Percentiles rank a stretch among this genome's conserved stretches.
Conservation (phyloP, 2,329 filamentous ascomycete genomes). For the Arthrobotrys megalospora region DNA sequence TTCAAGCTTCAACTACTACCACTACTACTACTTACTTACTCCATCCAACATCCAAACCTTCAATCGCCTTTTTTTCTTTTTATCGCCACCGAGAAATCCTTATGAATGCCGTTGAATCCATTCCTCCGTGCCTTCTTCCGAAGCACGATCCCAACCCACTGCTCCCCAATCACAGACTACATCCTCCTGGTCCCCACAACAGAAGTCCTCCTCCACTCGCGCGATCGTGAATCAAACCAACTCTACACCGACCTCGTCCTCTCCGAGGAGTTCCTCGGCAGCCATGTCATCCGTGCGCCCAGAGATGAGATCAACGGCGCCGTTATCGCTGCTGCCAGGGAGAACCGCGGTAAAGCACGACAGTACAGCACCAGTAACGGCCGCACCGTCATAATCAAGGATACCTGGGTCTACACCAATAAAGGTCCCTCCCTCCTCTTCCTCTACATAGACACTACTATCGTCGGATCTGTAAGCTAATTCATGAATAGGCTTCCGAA, state of each 20-base stretch:
- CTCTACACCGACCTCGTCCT: constrained; percentile 84
- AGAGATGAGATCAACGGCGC: constrained; percentile 68
- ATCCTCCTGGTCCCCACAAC: constrained; percentile 94
- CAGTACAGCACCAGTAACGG: constrained; percentile 95
- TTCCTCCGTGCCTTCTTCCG: constrained; percentile 99
- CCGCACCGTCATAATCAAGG: constrained; percentile 92
- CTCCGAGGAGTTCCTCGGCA: constrained; percentile 94
- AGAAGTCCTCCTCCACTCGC: constrained; percentile 87
- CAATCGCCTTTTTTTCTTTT: background rate
- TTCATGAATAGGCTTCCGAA: constrained; percentile 96
- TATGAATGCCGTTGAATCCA: constrained; percentile 98
- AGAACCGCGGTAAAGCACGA: constrained; percentile 91
- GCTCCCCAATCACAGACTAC: constrained; percentile 90
- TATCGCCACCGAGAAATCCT: constrained; percentile 65
- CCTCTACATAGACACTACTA: background rate
- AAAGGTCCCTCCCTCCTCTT: constrained; percentile 77
- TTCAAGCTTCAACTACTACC: too few species aligned
- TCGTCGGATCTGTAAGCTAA: too few species aligned
- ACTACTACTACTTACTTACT: too few species aligned
- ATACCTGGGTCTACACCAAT: constrained; percentile 92
- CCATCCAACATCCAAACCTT: background rate
- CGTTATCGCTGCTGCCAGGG: constrained; percentile 74
- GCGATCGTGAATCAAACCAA: constrained; percentile 86
- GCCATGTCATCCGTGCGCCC: constrained; percentile 93
- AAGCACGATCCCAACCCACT: constrained; percentile 92